These are phyloP conservation scores for Phytopythium chamaehyphon DNA, from an alignment of 352 stramenopile species.

Conservation along the genomic window DNA sequence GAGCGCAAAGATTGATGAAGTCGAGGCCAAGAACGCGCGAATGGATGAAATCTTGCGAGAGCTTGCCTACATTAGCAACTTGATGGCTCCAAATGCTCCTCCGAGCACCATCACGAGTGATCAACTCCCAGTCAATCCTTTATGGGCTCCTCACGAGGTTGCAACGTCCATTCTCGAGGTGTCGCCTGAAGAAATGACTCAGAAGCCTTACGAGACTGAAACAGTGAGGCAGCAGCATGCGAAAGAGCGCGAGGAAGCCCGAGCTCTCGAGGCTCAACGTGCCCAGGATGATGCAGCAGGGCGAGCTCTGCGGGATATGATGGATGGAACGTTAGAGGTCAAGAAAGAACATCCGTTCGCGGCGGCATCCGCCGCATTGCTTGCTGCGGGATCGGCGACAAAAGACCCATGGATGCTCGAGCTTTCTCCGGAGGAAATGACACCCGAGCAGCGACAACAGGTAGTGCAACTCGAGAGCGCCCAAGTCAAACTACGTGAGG, in stretches of 20 bases:
- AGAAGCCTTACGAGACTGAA: conserved; percentile 80
- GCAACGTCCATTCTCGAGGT: conserved; percentile 68
- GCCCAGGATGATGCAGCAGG: conserved; percentile 82
- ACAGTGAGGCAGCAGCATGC: conserved; percentile 49
- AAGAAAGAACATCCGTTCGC: conserved; percentile 65
- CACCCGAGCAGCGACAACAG: conserved; percentile 72
- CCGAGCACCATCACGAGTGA: neutral
- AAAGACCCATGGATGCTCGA: conserved; percentile 90
- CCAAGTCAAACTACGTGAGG: conserved; percentile 75
- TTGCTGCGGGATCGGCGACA: conserved; percentile 52
- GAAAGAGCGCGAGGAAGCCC: conserved; percentile 27
- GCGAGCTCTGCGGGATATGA: conserved; percentile 89
- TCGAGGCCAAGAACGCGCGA: conserved; percentile 86
- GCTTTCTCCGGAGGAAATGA: conserved; percentile 71
- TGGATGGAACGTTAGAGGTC: conserved; percentile 91
- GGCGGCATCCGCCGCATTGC: conserved; percentile 2
- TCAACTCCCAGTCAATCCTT: conserved; percentile 42
- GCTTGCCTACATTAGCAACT: conserved; percentile 18
- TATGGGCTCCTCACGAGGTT: conserved; percentile 54
- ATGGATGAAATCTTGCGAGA: conserved; percentile 86
- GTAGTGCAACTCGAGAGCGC: conserved; percentile 57
- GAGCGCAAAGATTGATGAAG: conserved; percentile 76
- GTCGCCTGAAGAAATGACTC: conserved; percentile 73
- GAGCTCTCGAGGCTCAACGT: conserved; percentile 36
- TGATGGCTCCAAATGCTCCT: neutral